Evolutionary conservation across 2,329 filamentous ascomycete species (phyloP).

Genomic region (Aspergillus sp.): DNA sequence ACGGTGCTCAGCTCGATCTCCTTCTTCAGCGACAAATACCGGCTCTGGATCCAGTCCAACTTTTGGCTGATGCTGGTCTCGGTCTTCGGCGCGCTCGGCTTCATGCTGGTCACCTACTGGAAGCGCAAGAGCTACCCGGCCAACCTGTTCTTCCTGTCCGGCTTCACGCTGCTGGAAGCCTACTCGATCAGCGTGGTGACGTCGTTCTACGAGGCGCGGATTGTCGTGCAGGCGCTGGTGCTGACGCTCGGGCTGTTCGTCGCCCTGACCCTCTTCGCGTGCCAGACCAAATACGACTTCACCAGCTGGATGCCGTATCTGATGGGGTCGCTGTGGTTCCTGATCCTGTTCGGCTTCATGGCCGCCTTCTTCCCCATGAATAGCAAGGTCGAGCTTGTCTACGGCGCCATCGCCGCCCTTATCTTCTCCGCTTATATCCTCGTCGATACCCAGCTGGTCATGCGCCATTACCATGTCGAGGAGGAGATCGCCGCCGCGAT

Average conservation of each 20-base stretch:
- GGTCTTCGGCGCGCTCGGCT: constrained; percentile 71
- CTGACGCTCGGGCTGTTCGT: constrained; percentile 65
- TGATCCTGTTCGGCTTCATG: constrained; percentile 91
- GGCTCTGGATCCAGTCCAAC: constrained; percentile 75
- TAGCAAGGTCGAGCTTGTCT: constrained; percentile 73
- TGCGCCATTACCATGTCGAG: constrained; percentile 94
- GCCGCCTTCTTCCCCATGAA: constrained; percentile 76
- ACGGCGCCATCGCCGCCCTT: constrained; percentile 70
- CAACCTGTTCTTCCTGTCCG: constrained; percentile 83
- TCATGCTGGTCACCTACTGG: constrained; percentile 86
- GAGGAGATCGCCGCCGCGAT: constrained; percentile 95
- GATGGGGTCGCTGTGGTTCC: constrained; percentile 78
- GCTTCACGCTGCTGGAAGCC: constrained; percentile 84
- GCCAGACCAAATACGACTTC: constrained; percentile 97
- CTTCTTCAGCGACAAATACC: constrained; percentile 75
- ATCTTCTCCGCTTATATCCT: constrained; percentile 93
- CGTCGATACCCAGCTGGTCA: constrained; percentile 89
- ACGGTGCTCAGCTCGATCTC: constrained; percentile 70
- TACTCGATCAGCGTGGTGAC: constrained; percentile 90
- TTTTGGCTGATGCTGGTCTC: constrained; percentile 78
- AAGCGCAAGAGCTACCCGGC: constrained; percentile 92
- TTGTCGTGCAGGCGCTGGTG: constrained; percentile 83
- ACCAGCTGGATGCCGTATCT: constrained; percentile 95
- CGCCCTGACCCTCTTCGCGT: constrained; percentile 68
- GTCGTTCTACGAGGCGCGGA: constrained; percentile 72